Percentiles rank a stretch among this genome's conserved stretches.
These are phyloP conservation scores for Neurospora terricola DNA, from an alignment of 495 filamentous ascomycete species.

Conservation along the genomic window DNA sequence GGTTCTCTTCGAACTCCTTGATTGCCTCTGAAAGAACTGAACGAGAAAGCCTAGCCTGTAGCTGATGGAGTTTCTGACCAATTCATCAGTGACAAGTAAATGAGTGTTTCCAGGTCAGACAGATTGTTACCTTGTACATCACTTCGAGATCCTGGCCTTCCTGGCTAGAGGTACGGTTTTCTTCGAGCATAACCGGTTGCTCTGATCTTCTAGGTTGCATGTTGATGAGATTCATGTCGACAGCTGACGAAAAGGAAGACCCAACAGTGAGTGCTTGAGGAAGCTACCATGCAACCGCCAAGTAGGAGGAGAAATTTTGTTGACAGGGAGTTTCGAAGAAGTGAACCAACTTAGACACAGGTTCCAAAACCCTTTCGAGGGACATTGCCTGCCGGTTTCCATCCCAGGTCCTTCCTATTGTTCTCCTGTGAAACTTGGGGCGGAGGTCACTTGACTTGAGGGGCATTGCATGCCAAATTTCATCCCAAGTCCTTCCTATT, in stretches of 20 bases:
- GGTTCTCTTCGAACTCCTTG: conserved; percentile 4
- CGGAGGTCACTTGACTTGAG: neutral
- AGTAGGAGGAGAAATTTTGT: neutral
- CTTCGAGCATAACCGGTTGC: neutral
- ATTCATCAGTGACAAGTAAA: neutral
- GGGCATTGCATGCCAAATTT: neutral
- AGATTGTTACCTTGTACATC: neutral
- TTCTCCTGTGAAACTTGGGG: too few relatives aligned
- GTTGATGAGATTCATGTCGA: neutral
- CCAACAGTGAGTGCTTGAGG: neutral
- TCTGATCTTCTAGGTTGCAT: neutral
- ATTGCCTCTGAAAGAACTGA: conserved; percentile 1
- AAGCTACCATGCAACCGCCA: neutral
- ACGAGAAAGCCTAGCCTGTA: neutral
- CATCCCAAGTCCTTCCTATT: neutral
- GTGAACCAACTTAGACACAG: neutral
- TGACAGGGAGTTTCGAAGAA: neutral
- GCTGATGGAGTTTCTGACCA: neutral
- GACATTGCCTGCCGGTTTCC: neutral
- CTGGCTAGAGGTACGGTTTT: neutral
- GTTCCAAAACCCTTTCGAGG: neutral
- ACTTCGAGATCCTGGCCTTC: neutral
- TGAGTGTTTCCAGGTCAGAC: neutral
- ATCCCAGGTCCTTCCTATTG: too few relatives aligned
- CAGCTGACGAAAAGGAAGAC: neutral